phyloP scores from a whole-genome alignment of 2,329 filamentous ascomycete species.

The Geosmithia morbida region DNA sequence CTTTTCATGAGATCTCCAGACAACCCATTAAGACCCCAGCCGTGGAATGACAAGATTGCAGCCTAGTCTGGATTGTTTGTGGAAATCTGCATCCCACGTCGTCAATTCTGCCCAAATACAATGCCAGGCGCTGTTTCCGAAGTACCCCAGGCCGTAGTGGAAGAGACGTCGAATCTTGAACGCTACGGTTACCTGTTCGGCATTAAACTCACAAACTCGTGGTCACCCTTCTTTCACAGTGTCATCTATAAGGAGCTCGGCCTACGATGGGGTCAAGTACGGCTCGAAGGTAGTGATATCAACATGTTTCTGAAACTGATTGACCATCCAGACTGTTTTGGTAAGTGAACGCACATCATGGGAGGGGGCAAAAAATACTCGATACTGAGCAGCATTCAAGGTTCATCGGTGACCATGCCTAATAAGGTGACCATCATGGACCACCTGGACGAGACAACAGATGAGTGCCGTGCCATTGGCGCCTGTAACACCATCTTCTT shows the following conservation, averaged over 20 bases:
- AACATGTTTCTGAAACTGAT: conserved; percentile 33
- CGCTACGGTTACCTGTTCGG: conserved; percentile 42
- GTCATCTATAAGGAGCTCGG: conserved; percentile 35
- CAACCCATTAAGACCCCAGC: neutral
- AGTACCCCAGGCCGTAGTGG: neutral
- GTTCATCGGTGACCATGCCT: conserved; percentile 69
- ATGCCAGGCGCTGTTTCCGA: neutral
- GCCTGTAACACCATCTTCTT: conserved; percentile 72
- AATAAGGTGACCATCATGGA: conserved; percentile 67
- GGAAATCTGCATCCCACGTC: neutral
- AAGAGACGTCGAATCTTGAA: conserved; percentile 15
- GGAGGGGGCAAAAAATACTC: neutral
- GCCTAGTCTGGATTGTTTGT: neutral
- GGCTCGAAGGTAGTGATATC: conserved; percentile 37
- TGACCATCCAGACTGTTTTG: conserved; percentile 45
- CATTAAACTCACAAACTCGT: conserved; percentile 37
- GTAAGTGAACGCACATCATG: conserved; percentile 16
- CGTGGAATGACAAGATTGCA: neutral
- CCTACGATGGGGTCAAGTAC: conserved; percentile 34
- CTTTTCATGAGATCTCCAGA: neutral
- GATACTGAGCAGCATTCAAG: conserved; percentile 14
- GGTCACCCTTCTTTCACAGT: conserved; percentile 39
- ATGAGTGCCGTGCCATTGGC: conserved; percentile 58
- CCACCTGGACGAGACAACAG: conserved; percentile 58
- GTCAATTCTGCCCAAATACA: neutral